phyloP scores from a whole-genome alignment of 208 protist species.

The Leishmania tarentolae region DNA sequence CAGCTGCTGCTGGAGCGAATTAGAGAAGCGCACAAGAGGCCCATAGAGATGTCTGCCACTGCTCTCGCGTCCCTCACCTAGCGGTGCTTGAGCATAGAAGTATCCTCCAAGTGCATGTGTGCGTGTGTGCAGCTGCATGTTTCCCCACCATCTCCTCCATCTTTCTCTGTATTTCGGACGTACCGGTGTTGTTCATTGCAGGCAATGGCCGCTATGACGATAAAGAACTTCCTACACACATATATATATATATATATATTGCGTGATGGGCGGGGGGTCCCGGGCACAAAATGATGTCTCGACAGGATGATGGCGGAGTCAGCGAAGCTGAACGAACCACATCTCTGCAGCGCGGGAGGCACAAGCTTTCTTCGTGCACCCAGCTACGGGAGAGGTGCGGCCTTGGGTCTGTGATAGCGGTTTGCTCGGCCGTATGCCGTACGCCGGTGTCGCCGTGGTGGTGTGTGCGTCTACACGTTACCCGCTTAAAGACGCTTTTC shows the following conservation, averaged over 20 bases:
- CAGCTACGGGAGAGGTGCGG: not conserved
- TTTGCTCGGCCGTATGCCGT: not conserved
- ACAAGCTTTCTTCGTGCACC: not conserved
- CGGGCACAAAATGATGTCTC: not conserved
- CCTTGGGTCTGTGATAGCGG: not conserved
- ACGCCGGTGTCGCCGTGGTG: not conserved
- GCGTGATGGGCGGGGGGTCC: not conserved
- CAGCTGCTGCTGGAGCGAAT: not conserved
- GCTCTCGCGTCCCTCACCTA: too few species aligned
- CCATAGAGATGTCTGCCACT: not conserved
- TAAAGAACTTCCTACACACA: not conserved
- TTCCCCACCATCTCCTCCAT: too few species aligned
- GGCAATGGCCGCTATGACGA: not conserved
- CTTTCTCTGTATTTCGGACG: not conserved
- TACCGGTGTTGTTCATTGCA: not conserved
- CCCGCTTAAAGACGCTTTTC: not conserved
- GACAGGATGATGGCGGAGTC: not conserved
- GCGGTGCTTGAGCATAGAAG: too few species aligned
- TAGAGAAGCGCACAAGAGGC: not conserved
- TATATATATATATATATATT: too few species aligned
- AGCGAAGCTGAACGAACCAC: not conserved
- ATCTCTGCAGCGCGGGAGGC: not conserved
- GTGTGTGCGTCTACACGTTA: not conserved
- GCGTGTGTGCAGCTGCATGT: too few species aligned
- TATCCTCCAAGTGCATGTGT: too few species aligned